Base-by-base conservation (phyloP, 73 alveolate species). In the Uronychia setigera region DNA sequence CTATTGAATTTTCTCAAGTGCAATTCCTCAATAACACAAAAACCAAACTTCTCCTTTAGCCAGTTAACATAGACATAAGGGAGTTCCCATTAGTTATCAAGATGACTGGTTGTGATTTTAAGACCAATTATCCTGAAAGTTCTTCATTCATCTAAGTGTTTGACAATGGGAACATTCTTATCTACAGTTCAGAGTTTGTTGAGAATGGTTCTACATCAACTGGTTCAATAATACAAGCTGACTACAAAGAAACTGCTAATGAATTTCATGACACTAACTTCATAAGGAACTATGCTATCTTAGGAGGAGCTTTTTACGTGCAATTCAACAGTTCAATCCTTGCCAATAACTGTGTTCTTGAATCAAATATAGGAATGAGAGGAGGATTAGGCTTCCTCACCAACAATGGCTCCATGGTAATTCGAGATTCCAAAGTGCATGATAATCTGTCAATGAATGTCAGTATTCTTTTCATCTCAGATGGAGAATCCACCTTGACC, bases 281-380 rank as follows among this genome's bases (percentile, higher is more conserved):
- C 77, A 80, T 76, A 1, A 80, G 58, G 58, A 80, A 80, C 86
- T 80, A 80, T 28, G 34, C 86, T n/a, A 80, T 58, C 31, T 59
- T 80, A 25, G 86, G 86, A 46, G 86, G 86, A 19, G 86, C 58
- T 26, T 80, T 80, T 31, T 80, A 80, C 30, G 35, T 76, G 11
- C 86, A 80, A 32, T 80, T 80, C 58, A 80, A 79, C 57, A 80
- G 86, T 28, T 9, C 26, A 0, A 80, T 80, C 26, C 34, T 76
- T 5, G 34, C 79, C 28, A 80, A 34, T 76, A 14, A 57, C 19
- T 80, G 86, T 28, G 57, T 76, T 13, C 57, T 80, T 35, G 59
- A 19, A 31, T 29, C 34, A n/a, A 80, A 80, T 31, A 34, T 35
- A 26, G 86, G 78, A 1, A 80, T 80, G 29, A 35, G 86, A 57